phyloP scores from a whole-genome alignment of 805 yeast species.

The Ogataea methanolica region DNA sequence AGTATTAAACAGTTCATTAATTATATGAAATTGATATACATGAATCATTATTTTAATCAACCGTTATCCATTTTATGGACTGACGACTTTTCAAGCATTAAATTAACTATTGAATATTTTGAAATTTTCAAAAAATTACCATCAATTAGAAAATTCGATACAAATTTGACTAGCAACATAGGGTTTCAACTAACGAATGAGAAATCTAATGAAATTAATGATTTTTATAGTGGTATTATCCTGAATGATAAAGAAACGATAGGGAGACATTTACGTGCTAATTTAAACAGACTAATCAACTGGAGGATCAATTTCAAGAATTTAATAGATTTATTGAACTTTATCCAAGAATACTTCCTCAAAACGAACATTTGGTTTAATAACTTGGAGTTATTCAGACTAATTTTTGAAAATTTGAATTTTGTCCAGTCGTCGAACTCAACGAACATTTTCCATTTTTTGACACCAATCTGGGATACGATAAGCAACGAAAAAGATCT shows the following conservation, averaged over 20 bases:
- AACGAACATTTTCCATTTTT: conserved; percentile 12
- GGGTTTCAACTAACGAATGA: not conserved
- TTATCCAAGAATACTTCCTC: conserved; percentile 22
- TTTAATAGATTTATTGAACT: conserved; percentile 26
- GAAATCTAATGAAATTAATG: conserved; percentile 8
- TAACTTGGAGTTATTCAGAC: conserved; percentile 25
- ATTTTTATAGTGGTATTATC: conserved; percentile 19
- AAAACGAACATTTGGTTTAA: conserved; percentile 24
- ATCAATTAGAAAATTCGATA: conserved; percentile 20
- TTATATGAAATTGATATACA: conserved; percentile 28
- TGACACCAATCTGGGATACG: conserved; percentile 20
- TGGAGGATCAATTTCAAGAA: conserved; percentile 27
- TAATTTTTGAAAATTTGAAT: conserved; percentile 19
- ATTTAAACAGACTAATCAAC: conserved; percentile 24
- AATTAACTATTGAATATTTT: conserved; percentile 20
- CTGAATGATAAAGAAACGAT: conserved; percentile 15
- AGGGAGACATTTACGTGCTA: conserved; percentile 19
- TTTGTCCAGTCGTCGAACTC: conserved; percentile 1
- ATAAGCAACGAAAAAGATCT: conserved; percentile 2
- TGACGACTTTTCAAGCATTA: conserved; percentile 22
- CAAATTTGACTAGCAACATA: conserved; percentile 1
- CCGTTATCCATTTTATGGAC: conserved; percentile 32
- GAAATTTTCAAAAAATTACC: conserved; percentile 26
- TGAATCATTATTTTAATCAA: conserved; percentile 31
- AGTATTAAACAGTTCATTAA: conserved; percentile 28